phyloP scores from a whole-genome alignment of 768 basidiomycete species.

The Fistulinella prunicolor region DNA sequence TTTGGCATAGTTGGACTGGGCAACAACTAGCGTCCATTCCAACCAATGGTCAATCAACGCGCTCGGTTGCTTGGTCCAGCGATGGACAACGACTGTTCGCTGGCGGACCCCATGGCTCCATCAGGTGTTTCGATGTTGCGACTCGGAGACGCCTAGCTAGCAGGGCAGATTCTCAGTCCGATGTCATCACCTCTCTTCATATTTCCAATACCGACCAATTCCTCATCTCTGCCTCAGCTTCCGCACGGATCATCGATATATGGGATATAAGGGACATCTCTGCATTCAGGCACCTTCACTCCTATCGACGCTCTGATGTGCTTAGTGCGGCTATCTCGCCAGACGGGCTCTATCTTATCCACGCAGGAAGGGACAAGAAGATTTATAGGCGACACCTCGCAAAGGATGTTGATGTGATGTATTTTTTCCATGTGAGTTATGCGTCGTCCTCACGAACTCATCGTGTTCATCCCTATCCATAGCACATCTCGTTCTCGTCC shows the following conservation, averaged over 20 bases:
- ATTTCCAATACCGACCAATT: conserved; percentile 1
- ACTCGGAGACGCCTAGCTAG: neutral
- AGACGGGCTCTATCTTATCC: neutral
- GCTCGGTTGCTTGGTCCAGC: conserved; percentile 16
- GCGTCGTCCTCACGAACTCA: neutral
- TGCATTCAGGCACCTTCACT: conserved; percentile 1
- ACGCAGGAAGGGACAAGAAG: neutral
- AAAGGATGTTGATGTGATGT: neutral
- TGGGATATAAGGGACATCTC: conserved; percentile 10
- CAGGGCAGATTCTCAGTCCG: neutral
- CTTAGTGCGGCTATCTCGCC: conserved; percentile 1
- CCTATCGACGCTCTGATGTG: neutral
- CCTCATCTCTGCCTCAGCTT: conserved; percentile 11
- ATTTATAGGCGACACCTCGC: neutral
- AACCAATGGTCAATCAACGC: neutral
- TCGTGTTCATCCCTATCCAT: neutral
- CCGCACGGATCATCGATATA: conserved; percentile 8
- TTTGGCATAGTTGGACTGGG: conserved; percentile 5
- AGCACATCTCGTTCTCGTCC: too few relatives aligned
- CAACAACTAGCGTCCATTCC: conserved; percentile 1
- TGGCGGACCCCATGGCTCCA: conserved; percentile 7
- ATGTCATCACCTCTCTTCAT: conserved; percentile 7
- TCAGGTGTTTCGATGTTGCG: conserved; percentile 11
- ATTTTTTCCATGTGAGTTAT: neutral
- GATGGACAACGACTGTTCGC: conserved; percentile 15